Evolutionary conservation across 2,329 filamentous ascomycete species (phyloP).

Genomic region (Botryotinia convoluta): DNA sequence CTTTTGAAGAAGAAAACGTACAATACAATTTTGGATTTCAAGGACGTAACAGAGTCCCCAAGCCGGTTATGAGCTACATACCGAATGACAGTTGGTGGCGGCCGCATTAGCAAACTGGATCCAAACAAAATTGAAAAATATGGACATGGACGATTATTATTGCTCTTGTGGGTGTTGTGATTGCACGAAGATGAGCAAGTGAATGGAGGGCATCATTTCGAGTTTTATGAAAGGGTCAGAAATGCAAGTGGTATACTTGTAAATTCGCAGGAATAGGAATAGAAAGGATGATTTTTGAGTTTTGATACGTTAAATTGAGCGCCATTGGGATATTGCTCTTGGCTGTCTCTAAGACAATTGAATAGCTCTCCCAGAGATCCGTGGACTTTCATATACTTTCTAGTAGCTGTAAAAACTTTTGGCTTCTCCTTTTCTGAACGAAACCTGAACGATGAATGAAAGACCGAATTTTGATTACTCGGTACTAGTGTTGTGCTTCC

Average conservation of each 20-base stretch:
- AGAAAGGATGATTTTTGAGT: neutral
- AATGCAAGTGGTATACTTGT: neutral
- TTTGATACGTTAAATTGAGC: neutral
- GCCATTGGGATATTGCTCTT: neutral
- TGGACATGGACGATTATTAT: neutral
- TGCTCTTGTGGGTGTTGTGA: neutral
- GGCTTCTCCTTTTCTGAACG: no score
- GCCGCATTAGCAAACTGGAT: neutral
- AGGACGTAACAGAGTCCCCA: neutral
- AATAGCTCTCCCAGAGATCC: neutral
- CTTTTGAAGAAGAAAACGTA: neutral
- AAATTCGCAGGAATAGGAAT: neutral
- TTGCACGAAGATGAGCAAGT: neutral
- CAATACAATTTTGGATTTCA: neutral
- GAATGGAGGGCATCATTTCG: neutral
- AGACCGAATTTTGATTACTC: neutral
- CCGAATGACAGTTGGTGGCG: neutral
- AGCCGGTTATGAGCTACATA: neutral
- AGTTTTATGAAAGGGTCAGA: neutral
- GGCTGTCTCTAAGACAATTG: neutral
- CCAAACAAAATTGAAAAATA: neutral
- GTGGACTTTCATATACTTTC: neutral
- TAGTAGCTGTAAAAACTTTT: neutral
- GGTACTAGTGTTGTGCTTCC: neutral
- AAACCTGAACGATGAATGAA: neutral